Conservation (phyloP, 495 filamentous ascomycete species). For the Peziza echinospora region DNA sequence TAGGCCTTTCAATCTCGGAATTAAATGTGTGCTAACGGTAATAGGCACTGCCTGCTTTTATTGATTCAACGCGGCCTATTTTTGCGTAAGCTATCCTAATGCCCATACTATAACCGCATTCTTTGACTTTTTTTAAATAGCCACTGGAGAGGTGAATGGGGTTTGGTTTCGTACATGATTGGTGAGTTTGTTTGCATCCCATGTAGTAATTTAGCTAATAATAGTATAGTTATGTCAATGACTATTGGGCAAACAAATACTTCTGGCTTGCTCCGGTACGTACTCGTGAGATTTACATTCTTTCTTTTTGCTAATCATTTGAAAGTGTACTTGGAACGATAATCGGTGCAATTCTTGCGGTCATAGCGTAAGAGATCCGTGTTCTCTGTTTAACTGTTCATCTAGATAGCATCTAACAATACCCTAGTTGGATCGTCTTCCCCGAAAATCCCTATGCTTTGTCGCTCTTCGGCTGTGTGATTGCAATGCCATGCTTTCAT, state of each 20-base stretch:
- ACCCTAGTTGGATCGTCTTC: constrained; percentile 40
- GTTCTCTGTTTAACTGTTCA: too few relatives aligned
- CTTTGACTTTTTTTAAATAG: neutral
- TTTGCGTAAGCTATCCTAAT: constrained; percentile 25
- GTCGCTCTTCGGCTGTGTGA: constrained; percentile 54
- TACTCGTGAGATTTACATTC: too few relatives aligned
- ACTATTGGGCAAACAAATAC: constrained; percentile 90
- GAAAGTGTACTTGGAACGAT: constrained; percentile 75
- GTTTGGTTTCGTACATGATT: constrained; percentile 88
- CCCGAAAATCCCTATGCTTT: constrained; percentile 50
- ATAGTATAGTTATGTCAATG: constrained; percentile 57
- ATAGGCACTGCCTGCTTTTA: constrained; percentile 70
- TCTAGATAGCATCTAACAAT: neutral
- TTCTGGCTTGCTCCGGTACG: constrained; percentile 32
- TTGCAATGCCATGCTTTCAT: constrained; percentile 67
- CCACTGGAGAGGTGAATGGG: constrained; percentile 93
- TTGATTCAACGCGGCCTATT: constrained; percentile 38
- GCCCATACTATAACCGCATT: too few relatives aligned
- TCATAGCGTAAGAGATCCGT: constrained; percentile 26
- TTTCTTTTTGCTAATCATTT: too few relatives aligned
- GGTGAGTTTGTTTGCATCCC: neutral
- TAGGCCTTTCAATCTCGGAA: neutral
- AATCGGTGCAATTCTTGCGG: constrained; percentile 53
- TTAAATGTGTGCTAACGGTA: neutral
- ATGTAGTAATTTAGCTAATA: neutral